Percentiles rank a stretch among this genome's conserved stretches.
These are phyloP conservation scores for Acidomyces sp. DNA, from an alignment of 495 filamentous ascomycete species.

Conservation along the genomic window DNA sequence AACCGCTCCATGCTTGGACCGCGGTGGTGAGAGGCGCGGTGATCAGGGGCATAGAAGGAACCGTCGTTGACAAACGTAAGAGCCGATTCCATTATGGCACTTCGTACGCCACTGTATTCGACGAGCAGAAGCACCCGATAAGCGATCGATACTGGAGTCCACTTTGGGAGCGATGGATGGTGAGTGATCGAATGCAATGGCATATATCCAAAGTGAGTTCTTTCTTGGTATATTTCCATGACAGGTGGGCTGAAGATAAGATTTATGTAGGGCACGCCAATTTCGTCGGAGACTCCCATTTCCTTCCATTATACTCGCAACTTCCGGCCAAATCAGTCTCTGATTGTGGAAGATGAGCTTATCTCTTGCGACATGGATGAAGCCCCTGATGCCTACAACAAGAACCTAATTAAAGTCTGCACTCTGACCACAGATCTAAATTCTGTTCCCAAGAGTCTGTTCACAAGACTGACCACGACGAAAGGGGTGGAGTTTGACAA, in stretches of 20 bases:
- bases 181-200: conserved; percentile 68
- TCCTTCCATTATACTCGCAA: conserved; percentile 70
- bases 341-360: conserved; percentile 59
- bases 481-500: conserved; percentile 61
- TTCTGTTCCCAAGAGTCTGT: conserved; percentile 51
- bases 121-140: conserved; percentile 53
- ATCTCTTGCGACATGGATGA: conserved; percentile 54
- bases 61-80: conserved; percentile 53
- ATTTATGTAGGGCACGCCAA: conserved; percentile 55
- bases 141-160: conserved; percentile 61
- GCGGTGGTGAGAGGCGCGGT: conserved; percentile 60
- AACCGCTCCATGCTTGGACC: conserved; percentile 62
- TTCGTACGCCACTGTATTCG: conserved; percentile 61
- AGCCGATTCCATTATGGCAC: conserved; percentile 67
- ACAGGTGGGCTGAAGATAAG: no score
- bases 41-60: conserved; percentile 54
- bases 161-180: conserved; percentile 70
- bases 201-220: conserved; percentile 55
- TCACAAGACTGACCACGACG: conserved; percentile 57
- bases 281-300: conserved; percentile 52
- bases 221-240: no score
- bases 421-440: conserved; percentile 63
- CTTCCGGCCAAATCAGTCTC: conserved; percentile 52
- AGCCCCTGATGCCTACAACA: conserved; percentile 37
- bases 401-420: conserved; percentile 49